phyloP scores from a whole-genome alignment of 2,329 filamentous ascomycete genomes.

The Tolypocladium endophyticum region DNA sequence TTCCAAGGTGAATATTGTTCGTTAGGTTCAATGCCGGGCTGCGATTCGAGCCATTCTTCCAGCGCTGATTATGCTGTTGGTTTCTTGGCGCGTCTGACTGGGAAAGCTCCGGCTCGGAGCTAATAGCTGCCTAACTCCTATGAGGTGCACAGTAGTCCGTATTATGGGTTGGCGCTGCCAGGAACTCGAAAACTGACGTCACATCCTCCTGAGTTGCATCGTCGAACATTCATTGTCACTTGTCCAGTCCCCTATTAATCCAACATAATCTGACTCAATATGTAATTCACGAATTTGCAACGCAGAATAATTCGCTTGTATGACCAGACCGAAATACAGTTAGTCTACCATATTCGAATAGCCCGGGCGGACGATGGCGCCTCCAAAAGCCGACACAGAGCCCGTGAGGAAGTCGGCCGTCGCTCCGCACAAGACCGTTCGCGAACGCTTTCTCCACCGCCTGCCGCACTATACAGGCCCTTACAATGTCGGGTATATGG shows the following conservation, averaged over 20 bases:
- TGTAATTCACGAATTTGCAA: background rate
- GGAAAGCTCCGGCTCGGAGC: background rate
- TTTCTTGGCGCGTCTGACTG: background rate
- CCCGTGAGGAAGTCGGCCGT: constrained; percentile 9
- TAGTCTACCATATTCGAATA: background rate
- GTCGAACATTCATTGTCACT: background rate
- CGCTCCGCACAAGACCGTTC: constrained; percentile 18
- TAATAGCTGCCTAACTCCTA: background rate
- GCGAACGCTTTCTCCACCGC: constrained; percentile 28
- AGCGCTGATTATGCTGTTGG: background rate
- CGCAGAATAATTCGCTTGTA: background rate
- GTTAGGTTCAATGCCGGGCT: background rate
- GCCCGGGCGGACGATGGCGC: background rate
- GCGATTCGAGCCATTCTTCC: background rate
- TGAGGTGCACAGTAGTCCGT: no score
- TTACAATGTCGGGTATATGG: constrained; percentile 58
- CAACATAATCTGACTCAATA: no score
- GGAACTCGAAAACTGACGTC: background rate
- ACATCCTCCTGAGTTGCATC: background rate
- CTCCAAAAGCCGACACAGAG: background rate
- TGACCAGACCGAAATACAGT: background rate
- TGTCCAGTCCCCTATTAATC: background rate
- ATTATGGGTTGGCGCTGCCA: no score
- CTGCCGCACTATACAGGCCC: constrained; percentile 55
- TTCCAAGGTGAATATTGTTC: background rate